Conservation (phyloP, 768 basidiomycete species). For the Hypholoma fasciculare region DNA sequence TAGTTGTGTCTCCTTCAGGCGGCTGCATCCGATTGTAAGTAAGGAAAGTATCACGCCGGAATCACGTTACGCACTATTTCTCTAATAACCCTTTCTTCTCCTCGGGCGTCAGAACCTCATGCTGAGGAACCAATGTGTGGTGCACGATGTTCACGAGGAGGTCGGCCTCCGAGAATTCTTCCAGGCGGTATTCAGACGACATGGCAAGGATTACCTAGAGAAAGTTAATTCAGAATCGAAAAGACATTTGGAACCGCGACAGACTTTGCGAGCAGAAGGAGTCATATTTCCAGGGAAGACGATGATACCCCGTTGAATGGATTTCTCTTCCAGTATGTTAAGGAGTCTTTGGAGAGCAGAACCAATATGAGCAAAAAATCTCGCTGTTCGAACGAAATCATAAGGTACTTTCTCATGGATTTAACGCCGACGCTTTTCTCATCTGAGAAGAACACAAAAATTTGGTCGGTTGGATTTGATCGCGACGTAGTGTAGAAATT, state of each 20-base stretch:
- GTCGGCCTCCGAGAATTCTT: conserved; percentile 97
- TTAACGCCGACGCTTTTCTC: conserved; percentile 95
- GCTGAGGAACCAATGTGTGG: conserved; percentile 92
- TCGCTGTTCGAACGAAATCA: not conserved
- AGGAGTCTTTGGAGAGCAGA: conserved; percentile 62
- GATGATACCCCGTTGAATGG: conserved; percentile 88
- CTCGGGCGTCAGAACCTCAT: conserved; percentile 82
- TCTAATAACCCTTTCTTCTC: conserved; percentile 86
- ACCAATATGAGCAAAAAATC: conserved; percentile 4
- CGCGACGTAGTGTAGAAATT: conserved; percentile 87
- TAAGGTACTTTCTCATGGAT: conserved; percentile 91
- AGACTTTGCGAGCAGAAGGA: conserved; percentile 91
- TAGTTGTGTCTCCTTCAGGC: conserved; percentile 95
- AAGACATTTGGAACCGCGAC: conserved; percentile 12
- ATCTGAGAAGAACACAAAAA: conserved; percentile 95
- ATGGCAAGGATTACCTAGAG: conserved; percentile 88
- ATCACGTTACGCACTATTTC: conserved; percentile 78
- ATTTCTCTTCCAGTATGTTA: conserved; percentile 87
- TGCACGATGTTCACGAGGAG: conserved; percentile 96
- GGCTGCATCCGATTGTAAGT: conserved; percentile 50
- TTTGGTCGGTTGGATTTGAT: conserved; percentile 69
- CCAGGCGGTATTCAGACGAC: conserved; percentile 82
- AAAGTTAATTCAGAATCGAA: conserved; percentile 9
- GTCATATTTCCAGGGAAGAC: conserved; percentile 98
- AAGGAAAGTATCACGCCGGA: conserved; percentile 6